phyloP scores from a whole-genome alignment of 116 monocot genomes.

The Phalaenopsis hybrid region DNA sequence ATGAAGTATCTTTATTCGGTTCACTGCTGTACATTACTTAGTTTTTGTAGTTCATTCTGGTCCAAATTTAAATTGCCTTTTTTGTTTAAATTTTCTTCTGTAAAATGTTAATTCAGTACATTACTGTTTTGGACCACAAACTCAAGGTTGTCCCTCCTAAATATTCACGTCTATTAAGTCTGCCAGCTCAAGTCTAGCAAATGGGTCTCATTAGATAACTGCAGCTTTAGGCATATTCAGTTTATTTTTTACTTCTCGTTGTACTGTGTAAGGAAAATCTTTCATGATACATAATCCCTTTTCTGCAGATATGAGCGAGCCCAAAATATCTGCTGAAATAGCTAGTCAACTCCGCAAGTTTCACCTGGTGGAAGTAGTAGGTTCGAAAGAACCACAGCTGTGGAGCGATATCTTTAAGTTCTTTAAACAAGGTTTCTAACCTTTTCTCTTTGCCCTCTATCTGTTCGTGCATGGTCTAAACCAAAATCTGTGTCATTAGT shows the following conservation, averaged over 20 bases:
- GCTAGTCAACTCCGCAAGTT: slow-evolving; percentile 62
- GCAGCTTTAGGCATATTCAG: background rate
- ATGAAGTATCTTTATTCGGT: background rate
- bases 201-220: background rate
- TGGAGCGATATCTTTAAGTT: no score
- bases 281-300: slow-evolving; percentile 5
- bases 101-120: background rate
- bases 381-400: no score
- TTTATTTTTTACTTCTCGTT: background rate
- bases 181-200: background rate
- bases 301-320: slow-evolving; percentile 73
- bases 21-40: no score
- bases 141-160: no score
- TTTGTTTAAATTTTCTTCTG: background rate
- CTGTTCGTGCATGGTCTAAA: background rate
- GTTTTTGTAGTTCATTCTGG: background rate
- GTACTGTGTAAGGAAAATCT: background rate
- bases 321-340: slow-evolving; percentile 71
- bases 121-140: background rate
- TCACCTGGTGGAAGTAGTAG: no score
- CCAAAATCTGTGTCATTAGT: background rate
- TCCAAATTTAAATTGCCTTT: background rate
- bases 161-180: background rate
- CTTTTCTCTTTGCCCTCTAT: background rate
- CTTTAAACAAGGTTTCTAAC: slow-evolving; percentile 50